Conservation (phyloP, 1,284 basidiomycete species). For the Volvariella volvacea region DNA sequence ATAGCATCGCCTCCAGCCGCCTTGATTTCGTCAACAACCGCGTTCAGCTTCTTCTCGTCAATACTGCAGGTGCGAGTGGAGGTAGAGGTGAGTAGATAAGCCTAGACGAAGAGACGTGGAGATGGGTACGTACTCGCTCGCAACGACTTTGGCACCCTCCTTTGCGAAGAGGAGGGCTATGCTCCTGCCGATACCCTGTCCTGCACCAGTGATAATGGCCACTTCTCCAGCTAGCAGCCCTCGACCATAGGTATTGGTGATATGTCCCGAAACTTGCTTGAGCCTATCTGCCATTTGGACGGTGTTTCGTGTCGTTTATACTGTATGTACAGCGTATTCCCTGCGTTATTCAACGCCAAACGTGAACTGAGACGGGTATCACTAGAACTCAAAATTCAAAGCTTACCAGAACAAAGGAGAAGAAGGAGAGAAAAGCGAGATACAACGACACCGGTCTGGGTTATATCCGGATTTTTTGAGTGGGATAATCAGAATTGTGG, state of each 20-base stretch:
- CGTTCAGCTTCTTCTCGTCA: slow-evolving; percentile 56
- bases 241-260: slow-evolving; percentile 51
- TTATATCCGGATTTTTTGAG: too few relatives aligned
- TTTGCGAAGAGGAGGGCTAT: slow-evolving; percentile 74
- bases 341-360: too few relatives aligned
- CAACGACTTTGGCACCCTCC: slow-evolving; percentile 84
- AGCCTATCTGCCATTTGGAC: slow-evolving; percentile 71
- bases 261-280: slow-evolving; percentile 62
- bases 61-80: slow-evolving; percentile 35
- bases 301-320: too few relatives aligned
- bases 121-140: slow-evolving; percentile 72
- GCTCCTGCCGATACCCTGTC: slow-evolving; percentile 69
- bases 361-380: too few relatives aligned
- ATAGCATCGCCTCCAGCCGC: slow-evolving; percentile 68
- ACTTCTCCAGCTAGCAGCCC: slow-evolving; percentile 74
- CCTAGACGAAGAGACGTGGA: too few relatives aligned
- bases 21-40: slow-evolving; percentile 72
- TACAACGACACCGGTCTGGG: too few relatives aligned
- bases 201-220: slow-evolving; percentile 73
- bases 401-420: too few relatives aligned
- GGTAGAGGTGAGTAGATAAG: slow-evolving; percentile 3
- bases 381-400: too few relatives aligned
- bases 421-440: too few relatives aligned
- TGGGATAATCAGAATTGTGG: too few relatives aligned
- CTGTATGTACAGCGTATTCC: too few relatives aligned